Percentiles rank a stretch among this genome's conserved stretches.
These are phyloP conservation scores for Zoysia pacifica DNA, from an alignment of 176 grass and related monocot genomes.

Conservation along the genomic window DNA sequence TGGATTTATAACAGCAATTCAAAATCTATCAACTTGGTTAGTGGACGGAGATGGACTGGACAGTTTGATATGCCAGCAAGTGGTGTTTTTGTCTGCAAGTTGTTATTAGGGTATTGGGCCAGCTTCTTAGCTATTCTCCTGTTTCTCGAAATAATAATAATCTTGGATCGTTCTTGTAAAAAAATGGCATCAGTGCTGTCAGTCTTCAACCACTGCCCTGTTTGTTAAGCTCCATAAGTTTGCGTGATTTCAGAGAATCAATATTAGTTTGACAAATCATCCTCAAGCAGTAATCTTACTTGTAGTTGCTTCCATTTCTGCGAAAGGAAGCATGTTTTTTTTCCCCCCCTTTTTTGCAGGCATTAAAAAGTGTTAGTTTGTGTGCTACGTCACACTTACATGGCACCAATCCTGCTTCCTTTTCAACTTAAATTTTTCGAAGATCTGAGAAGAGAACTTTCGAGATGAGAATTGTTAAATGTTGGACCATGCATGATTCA, in stretches of 20 bases:
- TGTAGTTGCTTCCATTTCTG: neutral
- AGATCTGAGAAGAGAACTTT: neutral
- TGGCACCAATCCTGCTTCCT: neutral
- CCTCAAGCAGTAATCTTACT: conserved; percentile 33
- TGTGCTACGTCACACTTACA: neutral
- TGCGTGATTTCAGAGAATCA: conserved; percentile 4
- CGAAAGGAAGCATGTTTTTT: neutral
- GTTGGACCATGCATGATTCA: neutral
- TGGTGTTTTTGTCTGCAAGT: neutral
- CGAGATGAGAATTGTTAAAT: neutral
- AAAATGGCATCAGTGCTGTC: neutral
- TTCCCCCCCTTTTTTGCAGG: neutral
- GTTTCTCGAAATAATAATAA: neutral
- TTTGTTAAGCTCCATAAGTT: conserved; percentile 6
- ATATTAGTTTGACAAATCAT: conserved; percentile 33
- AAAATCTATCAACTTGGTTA: conserved; percentile 20
- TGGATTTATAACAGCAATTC: neutral
- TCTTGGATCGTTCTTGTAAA: neutral
- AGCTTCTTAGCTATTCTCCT: neutral
- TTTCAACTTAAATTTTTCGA: neutral
- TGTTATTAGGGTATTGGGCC: neutral
- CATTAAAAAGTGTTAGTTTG: neutral
- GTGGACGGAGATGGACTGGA: neutral
- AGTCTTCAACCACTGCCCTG: neutral
- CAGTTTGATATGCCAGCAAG: conserved; percentile 13